These are phyloP conservation scores for Aureobasidium sp. DNA, from an alignment of 2,329 filamentous ascomycete genomes.

Conservation along the genomic window DNA sequence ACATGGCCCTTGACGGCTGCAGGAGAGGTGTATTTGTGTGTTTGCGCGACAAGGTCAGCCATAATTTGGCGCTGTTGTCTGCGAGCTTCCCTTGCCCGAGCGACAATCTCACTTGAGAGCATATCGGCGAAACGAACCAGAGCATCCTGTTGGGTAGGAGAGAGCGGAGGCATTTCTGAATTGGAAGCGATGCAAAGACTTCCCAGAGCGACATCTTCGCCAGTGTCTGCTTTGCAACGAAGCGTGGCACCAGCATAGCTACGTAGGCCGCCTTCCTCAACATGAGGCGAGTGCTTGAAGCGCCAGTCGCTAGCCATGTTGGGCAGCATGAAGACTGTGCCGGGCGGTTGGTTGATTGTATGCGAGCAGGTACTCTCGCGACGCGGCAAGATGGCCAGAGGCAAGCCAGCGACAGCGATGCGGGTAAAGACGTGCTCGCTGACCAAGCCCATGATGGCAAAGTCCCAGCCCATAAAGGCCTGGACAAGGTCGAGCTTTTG, in stretches of 20 bases:
- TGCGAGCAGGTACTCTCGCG: slow-evolving; percentile 53
- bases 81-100: slow-evolving; percentile 41
- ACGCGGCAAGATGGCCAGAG: slow-evolving; percentile 47
- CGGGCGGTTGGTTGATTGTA: slow-evolving; percentile 35
- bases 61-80: slow-evolving; percentile 46
- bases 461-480: slow-evolving; percentile 52
- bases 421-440: slow-evolving; percentile 50
- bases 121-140: slow-evolving; percentile 43
- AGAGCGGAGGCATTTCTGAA: slow-evolving; percentile 36
- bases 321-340: slow-evolving; percentile 43
- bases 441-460: slow-evolving; percentile 50
- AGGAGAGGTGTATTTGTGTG: slow-evolving; percentile 25
- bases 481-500: slow-evolving; percentile 47
- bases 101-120: slow-evolving; percentile 48
- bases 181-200: slow-evolving; percentile 50
- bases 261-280: slow-evolving; percentile 43
- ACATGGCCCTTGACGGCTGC: slow-evolving; percentile 32
- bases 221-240: slow-evolving; percentile 44
- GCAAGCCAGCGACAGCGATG: slow-evolving; percentile 46
- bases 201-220: slow-evolving; percentile 45
- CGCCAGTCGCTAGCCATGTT: slow-evolving; percentile 52
- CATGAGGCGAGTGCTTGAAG: slow-evolving; percentile 46
- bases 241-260: slow-evolving; percentile 49
- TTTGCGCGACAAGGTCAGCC: slow-evolving; percentile 37
- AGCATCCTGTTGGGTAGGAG: slow-evolving; percentile 35